Evolutionary conservation across 2,329 filamentous ascomycete species (phyloP), one percentile per base, ranked within the genome.

Genomic region (Botryotinia globosa): DNA sequence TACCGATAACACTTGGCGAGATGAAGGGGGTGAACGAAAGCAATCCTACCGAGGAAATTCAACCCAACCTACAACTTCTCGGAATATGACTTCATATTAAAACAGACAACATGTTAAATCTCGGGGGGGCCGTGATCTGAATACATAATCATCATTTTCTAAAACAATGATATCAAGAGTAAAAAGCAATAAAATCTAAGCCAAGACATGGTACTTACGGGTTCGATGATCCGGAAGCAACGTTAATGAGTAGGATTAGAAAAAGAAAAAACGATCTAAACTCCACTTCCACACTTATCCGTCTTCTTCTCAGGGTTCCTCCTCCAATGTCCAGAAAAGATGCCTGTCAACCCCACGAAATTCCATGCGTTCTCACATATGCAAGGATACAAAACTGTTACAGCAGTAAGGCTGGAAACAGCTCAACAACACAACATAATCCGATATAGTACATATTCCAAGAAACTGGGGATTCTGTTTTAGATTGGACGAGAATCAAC

Each of bases 321-420:
- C 37, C 64, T 66, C 32, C 64, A 54, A 39, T 51, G 42, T 54
- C 64, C 45, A 20, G 39, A 42, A 12, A 44, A 22, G 32, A 68
- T 68, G 37, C 48, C 37, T 56, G 65, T 56, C 48, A 56, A 68
- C 65, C 65, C 65, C 65, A 68, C 48, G 65, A 68, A 68, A 68
- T 56, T 58, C 65, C 65, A 65, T 72, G 63, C 70, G 48, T 72
- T 68, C 56, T 22, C 32, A 42, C 58, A 45, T 64, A 68, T 67
- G 51, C 63, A 67, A 72, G 70, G 70, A 59, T 72, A 67, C 34
- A 56, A 32, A 29, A 39, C 39, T 48, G 29, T 54, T 59, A 42
- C 69, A 67, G 69, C 68, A 72, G 63, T 72, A 68, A 68, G 70
- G 70, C 70, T 72, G 70, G 70, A 59, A 72, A 67, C 70, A 67